These are phyloP conservation scores for Candida jianshihensis DNA, from an alignment of 805 yeast species.

Conservation along the genomic window DNA sequence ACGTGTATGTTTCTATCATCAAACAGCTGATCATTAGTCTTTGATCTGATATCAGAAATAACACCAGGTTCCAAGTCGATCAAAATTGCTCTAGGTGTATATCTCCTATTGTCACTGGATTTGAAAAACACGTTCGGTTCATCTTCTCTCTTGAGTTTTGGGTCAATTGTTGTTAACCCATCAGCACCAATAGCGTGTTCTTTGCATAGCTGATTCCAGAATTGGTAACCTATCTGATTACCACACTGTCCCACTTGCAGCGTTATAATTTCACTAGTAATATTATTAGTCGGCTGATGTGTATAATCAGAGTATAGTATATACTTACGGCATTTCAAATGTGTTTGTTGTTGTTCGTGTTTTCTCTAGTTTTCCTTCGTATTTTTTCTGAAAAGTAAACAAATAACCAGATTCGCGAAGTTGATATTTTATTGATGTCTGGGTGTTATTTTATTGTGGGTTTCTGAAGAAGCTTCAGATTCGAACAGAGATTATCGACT, in stretches of 20 bases:
- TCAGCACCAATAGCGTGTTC: conserved; percentile 71
- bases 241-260: conserved; percentile 92
- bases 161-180: conserved; percentile 21
- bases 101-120: conserved; percentile 63
- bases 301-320: no score
- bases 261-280: conserved; percentile 53
- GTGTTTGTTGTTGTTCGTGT: not conserved
- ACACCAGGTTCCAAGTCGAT: conserved; percentile 91
- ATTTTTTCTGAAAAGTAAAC: not conserved
- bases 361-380: not conserved
- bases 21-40: conserved; percentile 51
- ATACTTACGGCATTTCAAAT: conserved; percentile 6
- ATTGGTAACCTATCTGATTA: conserved; percentile 87
- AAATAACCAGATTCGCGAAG: no score
- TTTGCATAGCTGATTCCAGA: conserved; percentile 81
- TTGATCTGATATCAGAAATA: conserved; percentile 51
- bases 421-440: no score
- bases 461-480: no score
- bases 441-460: no score
- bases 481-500: no score
- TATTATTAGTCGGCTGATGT: not conserved
- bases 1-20: conserved; percentile 78
- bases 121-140: conserved; percentile 81
- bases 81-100: conserved; percentile 82
- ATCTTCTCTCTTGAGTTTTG: conserved; percentile 42